Base-by-base conservation (phyloP, 2,329 filamentous ascomycete genomes). In the Pestalotiopsis fici region DNA sequence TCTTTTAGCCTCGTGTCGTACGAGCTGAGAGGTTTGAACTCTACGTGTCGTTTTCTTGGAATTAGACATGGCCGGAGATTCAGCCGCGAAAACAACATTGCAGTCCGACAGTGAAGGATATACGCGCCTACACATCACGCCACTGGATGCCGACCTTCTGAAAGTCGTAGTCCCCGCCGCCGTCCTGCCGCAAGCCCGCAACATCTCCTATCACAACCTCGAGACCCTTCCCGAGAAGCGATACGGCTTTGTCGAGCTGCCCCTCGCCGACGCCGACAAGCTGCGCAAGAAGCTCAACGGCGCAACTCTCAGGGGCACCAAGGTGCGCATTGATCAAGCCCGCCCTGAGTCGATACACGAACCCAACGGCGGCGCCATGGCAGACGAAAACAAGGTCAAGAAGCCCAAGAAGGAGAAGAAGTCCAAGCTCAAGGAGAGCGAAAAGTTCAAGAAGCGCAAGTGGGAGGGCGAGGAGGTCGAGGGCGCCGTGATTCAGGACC, bases 231-330 rank as follows among this genome's bases (percentile, higher is more conserved):
- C 95, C 15, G 96, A 99, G 71, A 92, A 89, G 77, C 91, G 88
- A 65, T 99, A 94, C 88, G 96, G 95, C 66, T 99, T 93, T 81
- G 85, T 98, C 68, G 94, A 97, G 59, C 81, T 99, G 47, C 95
- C 95, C 0, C 81, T 78, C 3, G 88, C 89, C 80, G 94, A 97
- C 71, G 96, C 95, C 11, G 92, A 95, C n/a, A 97, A 94, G 79
- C 81, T 98, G 65, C 94, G 91, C 82, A 95, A 92, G 82, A 98
- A 96, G 82, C 86, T 98, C 62, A 93, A 97, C 83, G 95, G 95
- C 37, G 88, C 91, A 2, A 91, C 93, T 27, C 82, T 99, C 66
- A 96, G 92, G 77, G 96, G 96, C 9, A 85, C 86, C 68, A 98
- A 97, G 80, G 88, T 98, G 74, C 89, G 89, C 68, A 88, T 99